These are phyloP conservation scores for Haplographium delicatum DNA, from an alignment of 495 filamentous ascomycete genomes.

Conservation along the genomic window DNA sequence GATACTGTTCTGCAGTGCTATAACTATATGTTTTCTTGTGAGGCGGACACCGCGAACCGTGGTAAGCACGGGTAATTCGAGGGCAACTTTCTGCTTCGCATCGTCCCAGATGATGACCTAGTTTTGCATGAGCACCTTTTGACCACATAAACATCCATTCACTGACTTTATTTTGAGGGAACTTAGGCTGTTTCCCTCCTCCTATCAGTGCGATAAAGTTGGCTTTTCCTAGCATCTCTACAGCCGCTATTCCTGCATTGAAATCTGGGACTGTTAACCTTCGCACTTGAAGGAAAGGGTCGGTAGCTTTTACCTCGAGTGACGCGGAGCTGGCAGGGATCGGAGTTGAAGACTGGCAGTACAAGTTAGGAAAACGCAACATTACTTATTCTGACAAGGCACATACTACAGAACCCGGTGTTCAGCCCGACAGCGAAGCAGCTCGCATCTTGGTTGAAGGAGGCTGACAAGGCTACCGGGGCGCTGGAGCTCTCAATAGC, in stretches of 20 bases:
- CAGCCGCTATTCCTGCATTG: constrained; percentile 77
- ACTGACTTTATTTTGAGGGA: constrained; percentile 75
- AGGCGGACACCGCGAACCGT: constrained; percentile 73
- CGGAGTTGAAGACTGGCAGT: constrained; percentile 66
- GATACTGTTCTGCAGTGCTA: constrained; percentile 76
- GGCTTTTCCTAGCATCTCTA: constrained; percentile 81
- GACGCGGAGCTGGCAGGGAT: constrained; percentile 69
- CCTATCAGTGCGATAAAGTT: constrained; percentile 89
- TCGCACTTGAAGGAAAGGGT: neutral
- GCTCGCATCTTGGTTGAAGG: constrained; percentile 82
- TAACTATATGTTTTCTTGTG: constrained; percentile 71
- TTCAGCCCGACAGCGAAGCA: constrained; percentile 89
- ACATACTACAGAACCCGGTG: constrained; percentile 78
- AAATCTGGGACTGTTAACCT: constrained; percentile 52
- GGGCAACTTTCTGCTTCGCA: constrained; percentile 64
- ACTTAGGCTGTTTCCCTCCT: constrained; percentile 81
- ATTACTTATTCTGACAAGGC: too few relatives aligned
- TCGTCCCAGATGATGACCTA: constrained; percentile 92
- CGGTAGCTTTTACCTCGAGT: constrained; percentile 44
- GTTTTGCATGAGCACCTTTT: too few relatives aligned
- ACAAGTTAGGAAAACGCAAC: constrained; percentile 14
- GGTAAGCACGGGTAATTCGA: constrained; percentile 70
- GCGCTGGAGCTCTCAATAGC: constrained; percentile 71
- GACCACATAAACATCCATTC: too few relatives aligned
- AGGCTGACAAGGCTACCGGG: constrained; percentile 73